Evolutionary conservation across 257 asterid genomes (phyloP).

Genomic region (Solanum dulcamara): DNA sequence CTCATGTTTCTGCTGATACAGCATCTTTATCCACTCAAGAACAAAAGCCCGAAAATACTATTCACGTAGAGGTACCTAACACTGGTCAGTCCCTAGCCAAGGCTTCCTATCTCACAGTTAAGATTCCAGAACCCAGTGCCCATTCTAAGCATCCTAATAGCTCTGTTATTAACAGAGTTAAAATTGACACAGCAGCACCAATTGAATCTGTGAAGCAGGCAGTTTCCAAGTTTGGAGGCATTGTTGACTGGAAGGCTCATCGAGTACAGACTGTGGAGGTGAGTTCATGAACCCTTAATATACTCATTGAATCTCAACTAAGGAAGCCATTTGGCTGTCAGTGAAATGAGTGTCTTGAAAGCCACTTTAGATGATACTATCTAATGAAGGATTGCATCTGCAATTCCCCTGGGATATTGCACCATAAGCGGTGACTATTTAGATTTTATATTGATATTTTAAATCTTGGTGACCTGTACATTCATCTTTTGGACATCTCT

Average conservation of each 20-base stretch:
- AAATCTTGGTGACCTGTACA: neutral
- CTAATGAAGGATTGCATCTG: neutral
- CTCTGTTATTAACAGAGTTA: conserved; percentile 20
- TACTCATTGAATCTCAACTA: neutral
- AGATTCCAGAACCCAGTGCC: conserved; percentile 9
- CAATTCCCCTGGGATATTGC: neutral
- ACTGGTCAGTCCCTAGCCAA: conserved; percentile 15
- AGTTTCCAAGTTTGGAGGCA: conserved; percentile 94
- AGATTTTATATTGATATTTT: neutral
- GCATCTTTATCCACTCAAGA: conserved; percentile 19
- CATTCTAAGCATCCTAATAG: conserved; percentile 13
- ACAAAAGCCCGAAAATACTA: conserved; percentile 9
- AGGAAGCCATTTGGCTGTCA: neutral
- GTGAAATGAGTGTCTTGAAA: neutral
- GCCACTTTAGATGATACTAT: neutral
- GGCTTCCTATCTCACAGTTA: conserved; percentile 8
- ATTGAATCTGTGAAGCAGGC: conserved; percentile 95
- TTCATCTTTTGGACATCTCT: neutral
- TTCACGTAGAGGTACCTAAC: conserved; percentile 4
- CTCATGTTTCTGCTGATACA: conserved; percentile 11
- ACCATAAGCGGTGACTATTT: neutral
- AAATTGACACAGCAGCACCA: conserved; percentile 83
- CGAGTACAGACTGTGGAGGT: conserved; percentile 85
- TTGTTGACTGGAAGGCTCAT: conserved; percentile 99
- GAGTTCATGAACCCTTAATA: neutral